Conservation (phyloP, 495 filamentous ascomycete species). For the Hyphodiscus hymeniophilus region DNA sequence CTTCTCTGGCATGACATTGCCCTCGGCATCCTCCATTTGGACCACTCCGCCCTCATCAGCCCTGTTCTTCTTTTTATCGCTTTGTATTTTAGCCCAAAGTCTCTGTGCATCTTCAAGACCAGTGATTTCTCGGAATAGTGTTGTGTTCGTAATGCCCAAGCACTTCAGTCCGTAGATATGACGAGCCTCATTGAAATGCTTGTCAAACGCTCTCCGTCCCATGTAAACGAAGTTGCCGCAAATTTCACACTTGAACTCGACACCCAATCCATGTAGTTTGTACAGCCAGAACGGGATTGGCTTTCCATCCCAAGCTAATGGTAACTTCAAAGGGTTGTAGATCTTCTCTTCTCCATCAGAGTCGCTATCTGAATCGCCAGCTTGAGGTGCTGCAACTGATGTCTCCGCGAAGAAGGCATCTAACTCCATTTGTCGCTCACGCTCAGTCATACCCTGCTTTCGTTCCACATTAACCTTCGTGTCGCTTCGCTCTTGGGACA, state of each 20-base stretch:
- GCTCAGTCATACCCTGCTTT: conserved; percentile 90
- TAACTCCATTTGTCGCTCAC: conserved; percentile 84
- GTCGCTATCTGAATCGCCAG: conserved; percentile 38
- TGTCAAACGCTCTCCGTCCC: conserved; percentile 91
- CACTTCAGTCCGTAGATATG: conserved; percentile 92
- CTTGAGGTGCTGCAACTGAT: conserved; percentile 26
- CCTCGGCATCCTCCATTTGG: conserved; percentile 96
- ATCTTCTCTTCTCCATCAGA: conserved; percentile 74
- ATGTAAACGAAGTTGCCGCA: conserved; percentile 98
- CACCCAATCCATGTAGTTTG: conserved; percentile 89
- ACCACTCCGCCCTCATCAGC: conserved; percentile 72
- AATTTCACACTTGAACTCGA: conserved; percentile 92
- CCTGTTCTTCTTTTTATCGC: conserved; percentile 73
- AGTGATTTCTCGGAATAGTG: conserved; percentile 89
- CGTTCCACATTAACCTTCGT: conserved; percentile 91
- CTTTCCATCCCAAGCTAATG: conserved; percentile 95
- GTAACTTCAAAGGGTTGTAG: conserved; percentile 94
- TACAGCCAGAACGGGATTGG: conserved; percentile 99
- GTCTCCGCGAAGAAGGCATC: conserved; percentile 71
- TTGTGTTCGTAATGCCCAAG: conserved; percentile 85
- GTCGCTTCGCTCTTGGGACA: conserved; percentile 72
- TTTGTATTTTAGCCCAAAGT: conserved; percentile 89
- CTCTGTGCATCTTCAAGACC: conserved; percentile 78
- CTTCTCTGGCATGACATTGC: conserved; percentile 98
- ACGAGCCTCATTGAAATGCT: conserved; percentile 90